Evolutionary conservation across 768 basidiomycete species (phyloP).

Genomic region (Paxillus rubicundulus): DNA sequence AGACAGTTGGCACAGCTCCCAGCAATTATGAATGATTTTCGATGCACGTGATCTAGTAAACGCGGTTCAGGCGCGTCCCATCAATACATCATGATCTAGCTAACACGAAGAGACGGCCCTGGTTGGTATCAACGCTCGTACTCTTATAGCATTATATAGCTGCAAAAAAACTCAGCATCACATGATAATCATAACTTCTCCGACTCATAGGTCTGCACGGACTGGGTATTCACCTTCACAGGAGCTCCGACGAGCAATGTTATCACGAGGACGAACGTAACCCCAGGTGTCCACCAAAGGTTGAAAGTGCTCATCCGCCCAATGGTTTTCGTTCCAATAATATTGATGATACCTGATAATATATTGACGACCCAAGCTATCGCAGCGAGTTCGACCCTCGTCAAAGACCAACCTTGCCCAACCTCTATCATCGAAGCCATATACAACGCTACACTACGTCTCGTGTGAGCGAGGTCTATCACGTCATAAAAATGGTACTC

Average conservation of each 20-base stretch:
- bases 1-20: no score
- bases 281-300: slow-evolving; percentile 61
- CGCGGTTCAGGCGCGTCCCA: background rate
- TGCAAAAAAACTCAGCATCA: background rate
- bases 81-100: no score
- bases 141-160: no score
- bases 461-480: background rate
- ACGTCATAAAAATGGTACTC: background rate
- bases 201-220: slow-evolving; percentile 35
- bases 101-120: no score
- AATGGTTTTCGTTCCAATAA: slow-evolving; percentile 54
- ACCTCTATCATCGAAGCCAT: slow-evolving; percentile 55
- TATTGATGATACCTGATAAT: slow-evolving; percentile 52
- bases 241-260: slow-evolving; percentile 57
- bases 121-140: no score
- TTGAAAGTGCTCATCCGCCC: slow-evolving; percentile 54
- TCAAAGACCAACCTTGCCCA: slow-evolving; percentile 41
- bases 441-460: slow-evolving; percentile 47
- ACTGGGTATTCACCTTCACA: slow-evolving; percentile 37
- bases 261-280: slow-evolving; percentile 55
- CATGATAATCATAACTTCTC: background rate
- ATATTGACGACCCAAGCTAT: slow-evolving; percentile 61
- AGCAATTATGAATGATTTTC: background rate
- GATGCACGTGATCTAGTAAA: slow-evolving; percentile 15
- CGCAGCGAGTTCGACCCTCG: slow-evolving; percentile 47